Base-by-base conservation (phyloP, 1,139 yeast genomes). In the Sugiyamaella sp. region DNA sequence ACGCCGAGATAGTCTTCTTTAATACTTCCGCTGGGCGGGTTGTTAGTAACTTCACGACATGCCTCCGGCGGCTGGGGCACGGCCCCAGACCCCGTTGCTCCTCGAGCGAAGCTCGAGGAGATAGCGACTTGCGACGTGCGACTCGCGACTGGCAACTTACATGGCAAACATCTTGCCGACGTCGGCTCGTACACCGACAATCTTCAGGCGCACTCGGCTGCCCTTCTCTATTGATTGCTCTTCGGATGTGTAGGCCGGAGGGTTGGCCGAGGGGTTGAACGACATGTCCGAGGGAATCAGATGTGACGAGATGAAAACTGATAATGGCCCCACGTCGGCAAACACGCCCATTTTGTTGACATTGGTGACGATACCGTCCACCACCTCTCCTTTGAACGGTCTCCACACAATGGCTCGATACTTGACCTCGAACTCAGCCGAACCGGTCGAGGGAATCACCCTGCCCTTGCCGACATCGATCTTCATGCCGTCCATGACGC, bases 341-440 rank as follows among this genome's bases (percentile, higher is more conserved):
- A 93, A 93, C 64, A 93, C 90, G 12, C 99, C 99, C 86, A 93
- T 87, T 52, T 89, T 89, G 69, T 91, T 89, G 54, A 95, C 97
- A 38, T 91, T 88, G 14, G 96, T 86, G 19, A 93, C 99, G 39
- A 91, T 84, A 2, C 95, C 99, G 71, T 93, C 99, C 29, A 93
- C 98, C 4, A 93, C 99, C 72, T 93, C 99, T 29, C 98, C 71
- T 72, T 91, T 93, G 74, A 93, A 95, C 1, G 99, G 99, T 67
- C 95, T 86, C 96, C 97, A 93, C 32, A 93, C 98, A 57, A 93
- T 93, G 0, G 99, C 99, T 63, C 96, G 79, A 71, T 93, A 93
- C 70, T 89, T 89, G 51, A 95, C 99, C 64, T 89, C 96, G 66
- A 95, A 93, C 71, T 91, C 98, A 0, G 99, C 99, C 67, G 91